These are phyloP conservation scores for Polytolypa hystricis DNA, from an alignment of 2,329 filamentous ascomycete genomes.

Conservation along the genomic window DNA sequence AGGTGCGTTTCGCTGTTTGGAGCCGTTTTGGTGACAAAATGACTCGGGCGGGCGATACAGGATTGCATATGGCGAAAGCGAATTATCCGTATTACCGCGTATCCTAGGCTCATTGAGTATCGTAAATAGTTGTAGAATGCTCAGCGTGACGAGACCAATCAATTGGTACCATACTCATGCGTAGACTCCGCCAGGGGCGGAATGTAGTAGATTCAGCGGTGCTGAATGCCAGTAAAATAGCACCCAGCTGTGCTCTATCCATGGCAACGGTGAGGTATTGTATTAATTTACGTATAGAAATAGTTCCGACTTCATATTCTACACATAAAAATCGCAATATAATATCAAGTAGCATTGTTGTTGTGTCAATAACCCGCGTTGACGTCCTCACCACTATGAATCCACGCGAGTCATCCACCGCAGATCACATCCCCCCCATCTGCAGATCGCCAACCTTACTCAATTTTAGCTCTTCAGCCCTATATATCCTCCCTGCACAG, in stretches of 20 bases:
- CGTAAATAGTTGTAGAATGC: neutral
- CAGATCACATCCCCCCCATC: too few species aligned
- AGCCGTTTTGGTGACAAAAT: slow-evolving; percentile 4
- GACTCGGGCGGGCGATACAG: neutral
- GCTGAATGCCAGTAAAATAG: neutral
- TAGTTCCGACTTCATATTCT: neutral
- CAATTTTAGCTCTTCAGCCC: too few species aligned
- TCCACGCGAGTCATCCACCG: too few species aligned
- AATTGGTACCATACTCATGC: slow-evolving; percentile 5
- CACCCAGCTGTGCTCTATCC: too few species aligned
- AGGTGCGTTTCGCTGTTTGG: slow-evolving; percentile 9
- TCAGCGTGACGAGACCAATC: slow-evolving; percentile 4
- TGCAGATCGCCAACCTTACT: too few species aligned
- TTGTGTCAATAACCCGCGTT: too few species aligned
- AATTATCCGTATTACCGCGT: slow-evolving; percentile 3
- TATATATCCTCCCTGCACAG: too few species aligned
- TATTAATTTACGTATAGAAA: neutral
- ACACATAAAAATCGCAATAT: neutral
- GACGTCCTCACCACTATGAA: too few species aligned
- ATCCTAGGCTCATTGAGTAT: slow-evolving; percentile 5
- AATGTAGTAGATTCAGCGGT: neutral
- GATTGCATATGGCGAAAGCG: neutral
- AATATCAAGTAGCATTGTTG: neutral
- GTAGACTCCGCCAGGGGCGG: neutral
- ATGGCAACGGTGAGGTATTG: neutral